Conservation (phyloP, 139 green algal species). For the Ettlia oleoabundans region DNA sequence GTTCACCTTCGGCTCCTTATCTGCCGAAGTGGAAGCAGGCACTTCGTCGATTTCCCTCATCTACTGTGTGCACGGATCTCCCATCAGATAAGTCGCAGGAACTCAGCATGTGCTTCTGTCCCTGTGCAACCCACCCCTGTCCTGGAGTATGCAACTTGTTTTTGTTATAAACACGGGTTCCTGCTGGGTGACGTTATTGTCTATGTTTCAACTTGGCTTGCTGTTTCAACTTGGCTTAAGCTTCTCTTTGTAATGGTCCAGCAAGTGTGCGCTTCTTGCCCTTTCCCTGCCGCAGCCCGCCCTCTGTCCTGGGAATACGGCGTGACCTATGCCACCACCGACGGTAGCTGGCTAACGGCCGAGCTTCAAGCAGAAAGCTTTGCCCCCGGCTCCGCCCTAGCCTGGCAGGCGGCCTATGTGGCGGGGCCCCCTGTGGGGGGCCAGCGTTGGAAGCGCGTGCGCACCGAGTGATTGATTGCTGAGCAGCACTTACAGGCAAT, state of each 20-base stretch:
- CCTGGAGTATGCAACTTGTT: too few relatives aligned
- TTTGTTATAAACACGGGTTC: too few relatives aligned
- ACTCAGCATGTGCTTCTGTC: too few relatives aligned
- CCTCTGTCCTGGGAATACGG: conserved; percentile 4
- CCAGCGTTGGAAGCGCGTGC: conserved; percentile 22
- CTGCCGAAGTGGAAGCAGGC: too few relatives aligned
- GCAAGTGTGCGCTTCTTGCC: not conserved
- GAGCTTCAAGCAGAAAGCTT: not conserved
- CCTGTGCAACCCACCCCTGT: too few relatives aligned
- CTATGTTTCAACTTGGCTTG: too few relatives aligned
- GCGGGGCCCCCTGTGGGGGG: not conserved
- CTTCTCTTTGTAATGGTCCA: not conserved
- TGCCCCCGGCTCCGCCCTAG: not conserved
- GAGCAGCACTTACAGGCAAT: too few relatives aligned
- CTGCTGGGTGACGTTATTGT: too few relatives aligned
- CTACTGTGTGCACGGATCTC: too few relatives aligned
- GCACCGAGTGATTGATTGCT: not conserved
- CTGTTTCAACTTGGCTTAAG: not conserved
- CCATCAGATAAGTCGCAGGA: too few relatives aligned
- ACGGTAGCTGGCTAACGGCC: not conserved
- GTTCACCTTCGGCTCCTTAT: too few relatives aligned
- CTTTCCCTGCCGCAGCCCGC: not conserved
- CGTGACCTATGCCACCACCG: not conserved
- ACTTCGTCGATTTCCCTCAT: too few relatives aligned
- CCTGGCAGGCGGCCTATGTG: conserved; percentile 18